phyloP scores from a whole-genome alignment of 164 flowering plant species.

The Kingdonia uniflora region DNA sequence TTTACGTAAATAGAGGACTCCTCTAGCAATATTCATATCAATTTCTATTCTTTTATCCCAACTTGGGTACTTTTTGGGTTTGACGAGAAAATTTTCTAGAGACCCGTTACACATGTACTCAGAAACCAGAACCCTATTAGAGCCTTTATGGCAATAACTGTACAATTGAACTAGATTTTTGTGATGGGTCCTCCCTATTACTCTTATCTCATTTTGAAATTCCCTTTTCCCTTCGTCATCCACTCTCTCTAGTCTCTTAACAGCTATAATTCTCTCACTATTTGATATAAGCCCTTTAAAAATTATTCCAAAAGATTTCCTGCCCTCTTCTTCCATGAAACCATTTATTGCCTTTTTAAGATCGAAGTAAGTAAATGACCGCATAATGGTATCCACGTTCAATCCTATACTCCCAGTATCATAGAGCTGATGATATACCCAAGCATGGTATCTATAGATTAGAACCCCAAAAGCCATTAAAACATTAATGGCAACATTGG shows the following conservation, averaged over 20 bases:
- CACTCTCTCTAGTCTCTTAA: constrained; percentile 12
- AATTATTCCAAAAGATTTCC: constrained; percentile 14
- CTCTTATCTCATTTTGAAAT: constrained; percentile 14
- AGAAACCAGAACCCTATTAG: constrained; percentile 17
- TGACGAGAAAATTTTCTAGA: constrained; percentile 14
- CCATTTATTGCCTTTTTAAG: constrained; percentile 12
- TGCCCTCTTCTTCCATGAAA: constrained; percentile 16
- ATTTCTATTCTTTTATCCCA: constrained; percentile 18
- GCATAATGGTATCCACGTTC: constrained; percentile 3
- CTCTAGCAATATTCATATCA: constrained; percentile 16
- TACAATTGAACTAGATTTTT: constrained; percentile 16
- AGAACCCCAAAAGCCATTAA: constrained; percentile 3
- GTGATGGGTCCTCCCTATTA: constrained; percentile 19
- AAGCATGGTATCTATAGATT: background rate
- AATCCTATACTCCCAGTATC: background rate
- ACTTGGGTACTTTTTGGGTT: background rate
- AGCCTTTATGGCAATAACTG: constrained; percentile 11
- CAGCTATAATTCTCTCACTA: constrained; percentile 7
- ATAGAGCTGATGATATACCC: background rate
- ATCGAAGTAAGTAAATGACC: constrained; percentile 14
- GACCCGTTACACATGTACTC: constrained; percentile 23
- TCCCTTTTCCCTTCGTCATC: constrained; percentile 18
- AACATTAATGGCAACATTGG: background rate
- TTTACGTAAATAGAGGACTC: constrained; percentile 18
- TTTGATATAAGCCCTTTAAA: constrained; percentile 12